These are phyloP conservation scores for Scheffersomyces titani DNA, from an alignment of 1,139 yeast genomes.

Conservation along the genomic window DNA sequence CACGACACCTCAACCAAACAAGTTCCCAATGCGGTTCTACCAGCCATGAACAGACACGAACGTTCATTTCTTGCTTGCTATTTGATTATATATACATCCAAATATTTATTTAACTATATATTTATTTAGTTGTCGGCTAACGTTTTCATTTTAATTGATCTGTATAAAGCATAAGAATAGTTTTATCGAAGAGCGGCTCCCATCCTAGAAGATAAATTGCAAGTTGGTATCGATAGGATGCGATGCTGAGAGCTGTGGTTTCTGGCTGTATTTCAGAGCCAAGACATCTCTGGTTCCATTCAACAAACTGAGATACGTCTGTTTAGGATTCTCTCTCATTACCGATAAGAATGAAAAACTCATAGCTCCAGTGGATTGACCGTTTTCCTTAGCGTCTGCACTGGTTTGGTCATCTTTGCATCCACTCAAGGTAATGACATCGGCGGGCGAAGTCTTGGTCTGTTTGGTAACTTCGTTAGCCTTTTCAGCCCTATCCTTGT, in stretches of 20 bases:
- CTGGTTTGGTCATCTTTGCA: constrained; percentile 21
- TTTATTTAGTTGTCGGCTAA: not conserved
- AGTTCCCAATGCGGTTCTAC: not conserved
- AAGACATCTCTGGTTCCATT: constrained; percentile 4
- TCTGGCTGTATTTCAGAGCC: constrained; percentile 13
- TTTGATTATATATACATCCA: not conserved
- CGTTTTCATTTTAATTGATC: not conserved
- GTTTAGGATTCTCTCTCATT: constrained; percentile 12
- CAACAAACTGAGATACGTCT: constrained; percentile 8
- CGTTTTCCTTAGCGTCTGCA: constrained; percentile 17
- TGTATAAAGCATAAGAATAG: not conserved
- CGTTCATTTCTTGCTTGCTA: not conserved
- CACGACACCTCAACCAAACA: not conserved
- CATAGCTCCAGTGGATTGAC: constrained; percentile 18
- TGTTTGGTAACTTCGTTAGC: constrained; percentile 1
- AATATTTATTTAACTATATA: too few species aligned
- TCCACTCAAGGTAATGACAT: constrained; percentile 16
- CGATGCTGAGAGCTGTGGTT: constrained; percentile 17
- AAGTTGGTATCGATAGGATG: constrained; percentile 20
- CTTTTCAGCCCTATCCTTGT: constrained; percentile 1
- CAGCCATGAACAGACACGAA: not conserved
- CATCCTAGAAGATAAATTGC: constrained; percentile 10
- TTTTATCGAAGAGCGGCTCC: constrained; percentile 2
- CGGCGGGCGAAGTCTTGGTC: constrained; percentile 17
- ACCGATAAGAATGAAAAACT: constrained; percentile 17